Evolutionary conservation across 73 alveolate genomes (phyloP).

Genomic region (Uronychia binucleata): DNA sequence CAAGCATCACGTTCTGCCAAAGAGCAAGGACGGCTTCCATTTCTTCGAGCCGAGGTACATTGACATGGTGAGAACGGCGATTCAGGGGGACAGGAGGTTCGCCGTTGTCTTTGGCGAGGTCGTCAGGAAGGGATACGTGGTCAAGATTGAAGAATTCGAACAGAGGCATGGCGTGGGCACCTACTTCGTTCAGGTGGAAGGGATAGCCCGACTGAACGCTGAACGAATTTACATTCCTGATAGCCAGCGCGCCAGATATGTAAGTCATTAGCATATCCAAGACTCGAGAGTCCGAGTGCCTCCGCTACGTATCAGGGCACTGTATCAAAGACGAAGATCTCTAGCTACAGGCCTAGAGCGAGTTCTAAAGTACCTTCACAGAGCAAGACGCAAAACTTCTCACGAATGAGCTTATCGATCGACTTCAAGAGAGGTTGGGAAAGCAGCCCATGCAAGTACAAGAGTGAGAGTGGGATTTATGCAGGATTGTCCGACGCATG

Average conservation of each 20-base stretch:
- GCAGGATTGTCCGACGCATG: not conserved
- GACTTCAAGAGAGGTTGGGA: not conserved
- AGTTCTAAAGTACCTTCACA: not conserved
- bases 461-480: no score
- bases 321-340: not conserved
- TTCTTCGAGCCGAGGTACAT: not conserved
- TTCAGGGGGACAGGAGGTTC: not conserved
- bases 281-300: not conserved
- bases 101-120: not conserved
- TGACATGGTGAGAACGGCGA: not conserved
- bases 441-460: no score
- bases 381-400: not conserved
- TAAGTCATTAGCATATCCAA: not conserved
- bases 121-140: not conserved
- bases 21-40: not conserved
- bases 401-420: not conserved
- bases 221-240: not conserved
- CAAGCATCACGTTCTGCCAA: not conserved
- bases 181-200: not conserved
- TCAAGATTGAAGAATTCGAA: not conserved
- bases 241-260: not conserved
- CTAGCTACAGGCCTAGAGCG: not conserved
- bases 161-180: not conserved
- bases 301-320: not conserved
- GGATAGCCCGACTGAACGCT: not conserved